Percentiles rank a stretch among this genome's conserved stretches.
Evolutionary conservation across 495 filamentous ascomycete genomes (phyloP).

Genomic region (Lasiosphaeriaceae sp.): DNA sequence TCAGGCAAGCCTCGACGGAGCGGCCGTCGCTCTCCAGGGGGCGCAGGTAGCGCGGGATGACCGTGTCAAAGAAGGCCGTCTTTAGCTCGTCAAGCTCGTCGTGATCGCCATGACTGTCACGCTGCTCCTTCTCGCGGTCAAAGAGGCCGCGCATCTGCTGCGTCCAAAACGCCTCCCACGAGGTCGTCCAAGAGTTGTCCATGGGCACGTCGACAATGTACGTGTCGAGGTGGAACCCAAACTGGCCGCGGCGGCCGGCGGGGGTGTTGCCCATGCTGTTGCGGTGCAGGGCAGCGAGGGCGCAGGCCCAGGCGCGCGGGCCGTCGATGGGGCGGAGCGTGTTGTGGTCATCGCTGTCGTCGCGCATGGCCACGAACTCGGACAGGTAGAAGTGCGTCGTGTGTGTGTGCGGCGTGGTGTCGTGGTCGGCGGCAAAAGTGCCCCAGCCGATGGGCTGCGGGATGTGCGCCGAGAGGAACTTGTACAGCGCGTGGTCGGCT

Average conservation of each 20-base stretch:
- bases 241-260: background rate
- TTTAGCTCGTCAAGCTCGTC: background rate
- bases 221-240: slow-evolving; percentile 23
- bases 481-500: background rate
- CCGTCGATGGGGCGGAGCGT: background rate
- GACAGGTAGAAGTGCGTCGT: slow-evolving; percentile 3
- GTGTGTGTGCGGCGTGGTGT: background rate
- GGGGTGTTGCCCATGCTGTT: slow-evolving; percentile 1
- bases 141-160: slow-evolving; percentile 10
- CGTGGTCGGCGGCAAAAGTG: background rate
- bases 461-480: slow-evolving; percentile 5
- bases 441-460: slow-evolving; percentile 11
- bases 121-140: slow-evolving; percentile 8
- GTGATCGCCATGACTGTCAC: background rate
- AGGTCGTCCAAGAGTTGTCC: slow-evolving; percentile 6
- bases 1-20: slow-evolving; percentile 35
- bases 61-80: slow-evolving; percentile 18
- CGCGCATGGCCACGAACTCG: background rate
- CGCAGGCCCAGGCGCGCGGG: background rate
- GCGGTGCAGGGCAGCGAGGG: background rate
- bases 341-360: background rate
- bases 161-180: slow-evolving; percentile 40
- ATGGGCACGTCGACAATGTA: slow-evolving; percentile 18
- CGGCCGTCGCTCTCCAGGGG: slow-evolving; percentile 36
- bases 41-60: slow-evolving; percentile 30